Evolutionary conservation across 768 basidiomycete species (phyloP), one percentile per base, ranked within the genome.

Genomic region (Panaeolus cyanescens): DNA sequence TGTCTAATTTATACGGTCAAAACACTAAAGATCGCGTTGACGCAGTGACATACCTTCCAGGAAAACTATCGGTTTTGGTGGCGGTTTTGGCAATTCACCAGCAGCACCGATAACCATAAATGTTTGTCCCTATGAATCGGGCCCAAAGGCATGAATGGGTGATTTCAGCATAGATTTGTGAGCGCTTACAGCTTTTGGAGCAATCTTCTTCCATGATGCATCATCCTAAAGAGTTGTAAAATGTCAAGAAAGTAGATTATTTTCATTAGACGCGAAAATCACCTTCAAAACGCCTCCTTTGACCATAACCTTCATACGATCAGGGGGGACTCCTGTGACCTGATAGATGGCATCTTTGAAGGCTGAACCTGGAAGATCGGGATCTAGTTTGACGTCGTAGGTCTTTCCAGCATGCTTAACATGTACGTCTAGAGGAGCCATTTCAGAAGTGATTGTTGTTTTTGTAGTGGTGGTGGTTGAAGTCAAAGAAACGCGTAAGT

Each of bases 301-400:
- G 72, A 96, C 83, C 91, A 97, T 95, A 65, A 99, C 90, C 77
- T 99, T 99, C 93, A 97, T 96, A 54, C 95, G 83, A 70, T 96
- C 94, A 33, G 86, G 75, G 3, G 93, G 95, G 2, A 99, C 90
- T 7, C 94, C 95, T 0, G 95, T 98, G 50, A 81, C 77, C 40
- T 89, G 83, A 69, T 91, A 92, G 32, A 99, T 80, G 4, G 86
- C 80, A 63, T 93, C 86, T 73, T 97, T 98, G 83, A 99, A 96
- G 13, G 76, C 84, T 15, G 78, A 69, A 2, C 89, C 85, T 1
- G 91, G 84, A 5, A 84, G 79, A 78, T 89, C 85, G 15, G 87
- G 77, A 74, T 97, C 88, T 50, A 97, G 86, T 53, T 82, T 72
- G 37, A 97, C 72, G 64, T 87, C 80, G 74, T 90, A 80, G 0